These are phyloP conservation scores for Lachancea dasiensis DNA, from an alignment of 805 yeast genomes.

Conservation along the genomic window DNA sequence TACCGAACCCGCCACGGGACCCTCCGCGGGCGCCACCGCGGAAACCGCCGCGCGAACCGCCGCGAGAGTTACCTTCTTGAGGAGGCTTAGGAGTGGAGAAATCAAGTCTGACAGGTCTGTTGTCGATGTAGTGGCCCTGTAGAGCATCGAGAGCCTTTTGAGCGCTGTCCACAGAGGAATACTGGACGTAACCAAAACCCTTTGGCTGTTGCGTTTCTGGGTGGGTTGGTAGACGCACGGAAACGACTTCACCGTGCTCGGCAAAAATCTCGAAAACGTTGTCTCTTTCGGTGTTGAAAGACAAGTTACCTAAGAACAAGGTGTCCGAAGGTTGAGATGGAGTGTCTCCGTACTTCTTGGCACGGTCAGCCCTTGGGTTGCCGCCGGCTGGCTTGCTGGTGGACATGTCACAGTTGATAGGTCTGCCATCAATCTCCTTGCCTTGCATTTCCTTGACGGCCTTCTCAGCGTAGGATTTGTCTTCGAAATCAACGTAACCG, in stretches of 20 bases:
- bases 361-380: slow-evolving; percentile 64
- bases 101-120: slow-evolving; percentile 93
- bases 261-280: slow-evolving; percentile 65
- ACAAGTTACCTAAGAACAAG: slow-evolving; percentile 89
- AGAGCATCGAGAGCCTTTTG: slow-evolving; percentile 78
- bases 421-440: slow-evolving; percentile 94
- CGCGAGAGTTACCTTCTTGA: slow-evolving; percentile 35
- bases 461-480: slow-evolving; percentile 71
- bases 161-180: slow-evolving; percentile 80
- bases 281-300: slow-evolving; percentile 86
- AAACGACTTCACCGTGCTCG: slow-evolving; percentile 72
- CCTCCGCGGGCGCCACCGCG: slow-evolving; percentile 34
- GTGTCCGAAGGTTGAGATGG: slow-evolving; percentile 94
- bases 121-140: slow-evolving; percentile 84
- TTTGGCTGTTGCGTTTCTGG: slow-evolving; percentile 98
- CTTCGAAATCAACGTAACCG: slow-evolving; percentile 93
- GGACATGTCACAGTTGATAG: slow-evolving; percentile 88
- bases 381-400: slow-evolving; percentile 71
- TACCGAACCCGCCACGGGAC: slow-evolving; percentile 28
- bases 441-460: slow-evolving; percentile 85
- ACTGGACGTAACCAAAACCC: slow-evolving; percentile 98
- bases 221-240: slow-evolving; percentile 95
- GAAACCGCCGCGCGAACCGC: slow-evolving; percentile 38
- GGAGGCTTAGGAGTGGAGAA: slow-evolving; percentile 84
- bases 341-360: slow-evolving; percentile 83